Evolutionary conservation across 2,329 filamentous ascomycete genomes (phyloP).

Genomic region (Aspergillus clavatus): DNA sequence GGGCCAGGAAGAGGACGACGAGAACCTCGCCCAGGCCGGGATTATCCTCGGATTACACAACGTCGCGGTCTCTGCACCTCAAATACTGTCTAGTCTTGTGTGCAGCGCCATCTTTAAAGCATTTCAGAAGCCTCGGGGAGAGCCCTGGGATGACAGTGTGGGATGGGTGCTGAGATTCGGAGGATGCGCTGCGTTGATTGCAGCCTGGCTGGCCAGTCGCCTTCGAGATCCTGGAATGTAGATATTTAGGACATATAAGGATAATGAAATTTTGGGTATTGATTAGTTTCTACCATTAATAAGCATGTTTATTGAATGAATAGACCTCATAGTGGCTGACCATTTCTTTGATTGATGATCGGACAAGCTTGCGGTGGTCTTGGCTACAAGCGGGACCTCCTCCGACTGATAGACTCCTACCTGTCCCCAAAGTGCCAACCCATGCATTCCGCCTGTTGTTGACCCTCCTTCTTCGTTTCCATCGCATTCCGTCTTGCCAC

Average conservation of each 20-base stretch:
- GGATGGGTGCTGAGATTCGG: slow-evolving; percentile 81
- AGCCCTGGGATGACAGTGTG: slow-evolving; percentile 79
- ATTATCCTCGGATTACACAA: slow-evolving; percentile 95
- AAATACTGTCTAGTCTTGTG: slow-evolving; percentile 82
- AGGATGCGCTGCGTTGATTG: slow-evolving; percentile 69
- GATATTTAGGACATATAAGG: background rate
- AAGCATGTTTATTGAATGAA: too few species aligned
- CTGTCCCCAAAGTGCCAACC: background rate
- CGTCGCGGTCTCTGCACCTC: slow-evolving; percentile 84
- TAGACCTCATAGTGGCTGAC: too few species aligned
- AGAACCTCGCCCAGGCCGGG: slow-evolving; percentile 70
- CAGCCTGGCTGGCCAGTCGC: slow-evolving; percentile 66
- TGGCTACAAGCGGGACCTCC: background rate
- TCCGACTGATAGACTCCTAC: background rate
- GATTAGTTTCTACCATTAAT: too few species aligned
- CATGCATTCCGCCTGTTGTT: background rate
- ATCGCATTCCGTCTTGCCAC: background rate
- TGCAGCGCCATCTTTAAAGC: slow-evolving; percentile 79
- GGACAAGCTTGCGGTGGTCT: background rate
- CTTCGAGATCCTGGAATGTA: slow-evolving; percentile 56
- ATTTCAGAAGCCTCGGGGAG: slow-evolving; percentile 81
- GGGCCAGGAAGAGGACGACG: slow-evolving; percentile 39
- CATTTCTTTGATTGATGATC: too few species aligned
- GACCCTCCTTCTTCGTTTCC: slow-evolving; percentile 1
- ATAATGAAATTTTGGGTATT: background rate